A percentile compares a stretch with the other conserved stretches of the same genome.
These are phyloP conservation scores for Nepenthes mirabilis DNA, from an alignment of 148 eudicot species.

Conservation along the genomic window DNA sequence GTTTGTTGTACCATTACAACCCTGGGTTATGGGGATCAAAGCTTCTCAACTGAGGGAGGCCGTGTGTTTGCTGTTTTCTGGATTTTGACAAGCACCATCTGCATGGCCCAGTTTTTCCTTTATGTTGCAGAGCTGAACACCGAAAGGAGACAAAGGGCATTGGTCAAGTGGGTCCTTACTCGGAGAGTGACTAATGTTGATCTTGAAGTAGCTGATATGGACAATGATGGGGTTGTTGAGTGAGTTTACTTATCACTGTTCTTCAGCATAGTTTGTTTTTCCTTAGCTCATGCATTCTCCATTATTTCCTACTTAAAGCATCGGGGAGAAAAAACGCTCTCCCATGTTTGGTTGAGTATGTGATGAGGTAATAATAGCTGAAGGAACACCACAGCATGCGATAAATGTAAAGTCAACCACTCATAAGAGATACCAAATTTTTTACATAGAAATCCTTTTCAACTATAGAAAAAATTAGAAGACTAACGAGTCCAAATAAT, in stretches of 20 bases:
- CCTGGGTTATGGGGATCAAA: conserved; percentile 78
- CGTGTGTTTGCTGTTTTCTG: conserved; percentile 73
- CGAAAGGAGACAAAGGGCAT: conserved; percentile 40
- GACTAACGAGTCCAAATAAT: too few species aligned
- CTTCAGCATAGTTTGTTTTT: neutral
- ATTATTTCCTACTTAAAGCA: too few species aligned
- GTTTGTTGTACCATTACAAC: conserved; percentile 82
- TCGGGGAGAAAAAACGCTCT: too few species aligned
- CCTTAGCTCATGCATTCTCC: neutral
- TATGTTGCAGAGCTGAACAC: conserved; percentile 70
- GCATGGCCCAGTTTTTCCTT: conserved; percentile 65
- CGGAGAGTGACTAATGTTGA: conserved; percentile 48
- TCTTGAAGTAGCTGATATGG: conserved; percentile 85
- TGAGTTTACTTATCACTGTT: conserved; percentile 17
- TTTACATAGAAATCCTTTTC: too few species aligned
- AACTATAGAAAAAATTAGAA: too few species aligned
- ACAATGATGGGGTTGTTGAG: conserved; percentile 68
- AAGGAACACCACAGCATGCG: too few species aligned
- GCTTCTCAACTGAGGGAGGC: conserved; percentile 73
- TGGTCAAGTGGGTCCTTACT: conserved; percentile 44
- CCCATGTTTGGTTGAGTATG: too few species aligned
- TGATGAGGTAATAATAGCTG: too few species aligned
- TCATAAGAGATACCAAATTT: too few species aligned
- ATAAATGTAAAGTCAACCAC: too few species aligned
- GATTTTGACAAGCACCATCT: conserved; percentile 67